phyloP scores from a whole-genome alignment of 306 rosid species.

The Cicer arietinum region DNA sequence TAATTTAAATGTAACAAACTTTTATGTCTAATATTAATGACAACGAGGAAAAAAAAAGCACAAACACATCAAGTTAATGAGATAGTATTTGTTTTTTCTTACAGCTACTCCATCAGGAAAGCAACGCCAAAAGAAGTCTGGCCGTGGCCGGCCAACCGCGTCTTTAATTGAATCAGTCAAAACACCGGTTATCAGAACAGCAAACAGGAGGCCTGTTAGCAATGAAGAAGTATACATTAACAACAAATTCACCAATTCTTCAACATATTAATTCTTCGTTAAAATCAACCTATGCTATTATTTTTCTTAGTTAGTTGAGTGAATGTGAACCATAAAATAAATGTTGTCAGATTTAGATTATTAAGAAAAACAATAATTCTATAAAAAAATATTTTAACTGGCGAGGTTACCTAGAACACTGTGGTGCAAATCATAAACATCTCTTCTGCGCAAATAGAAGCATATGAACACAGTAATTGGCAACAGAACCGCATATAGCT shows the following conservation, averaged over 20 bases:
- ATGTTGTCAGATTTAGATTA: no score
- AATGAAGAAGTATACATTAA: slow-evolving; percentile 37
- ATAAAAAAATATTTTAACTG: no score
- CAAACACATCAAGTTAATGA: background rate
- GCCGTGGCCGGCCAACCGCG: slow-evolving; percentile 95
- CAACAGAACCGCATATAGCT: slow-evolving; percentile 83
- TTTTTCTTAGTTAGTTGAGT: no score
- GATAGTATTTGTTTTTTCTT: slow-evolving; percentile 27
- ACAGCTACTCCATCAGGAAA: slow-evolving; percentile 86
- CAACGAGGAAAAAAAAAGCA: no score
- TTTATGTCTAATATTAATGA: no score
- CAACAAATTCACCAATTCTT: slow-evolving; percentile 27
- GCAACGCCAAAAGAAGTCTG: slow-evolving; percentile 98
- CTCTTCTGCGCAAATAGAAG: slow-evolving; percentile 71
- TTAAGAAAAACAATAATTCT: no score
- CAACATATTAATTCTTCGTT: background rate
- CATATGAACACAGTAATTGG: slow-evolving; percentile 71
- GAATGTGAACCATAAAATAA: no score
- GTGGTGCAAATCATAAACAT: slow-evolving; percentile 91
- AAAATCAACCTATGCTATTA: no score
- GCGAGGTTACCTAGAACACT: slow-evolving; percentile 70
- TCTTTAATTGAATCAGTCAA: slow-evolving; percentile 82
- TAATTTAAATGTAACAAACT: no score
- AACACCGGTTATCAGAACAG: slow-evolving; percentile 79
- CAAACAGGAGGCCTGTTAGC: slow-evolving; percentile 73